phyloP scores from a whole-genome alignment of 768 basidiomycete genomes.

The Boletus rex-veris region DNA sequence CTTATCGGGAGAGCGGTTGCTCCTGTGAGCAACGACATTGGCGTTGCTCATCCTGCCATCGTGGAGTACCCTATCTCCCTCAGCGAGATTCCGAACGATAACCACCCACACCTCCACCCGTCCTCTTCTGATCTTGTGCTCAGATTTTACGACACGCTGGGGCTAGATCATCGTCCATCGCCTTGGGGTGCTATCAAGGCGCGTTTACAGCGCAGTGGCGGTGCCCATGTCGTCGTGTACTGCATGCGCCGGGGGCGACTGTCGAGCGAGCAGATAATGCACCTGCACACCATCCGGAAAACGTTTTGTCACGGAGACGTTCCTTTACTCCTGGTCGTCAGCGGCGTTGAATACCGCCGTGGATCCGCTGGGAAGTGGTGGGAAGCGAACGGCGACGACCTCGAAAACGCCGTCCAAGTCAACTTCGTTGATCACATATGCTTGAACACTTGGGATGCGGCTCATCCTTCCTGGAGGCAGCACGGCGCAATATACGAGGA shows the following conservation, averaged over 20 bases:
- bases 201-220: constrained; percentile 12
- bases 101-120: too few relatives aligned
- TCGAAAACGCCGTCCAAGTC: constrained; percentile 1
- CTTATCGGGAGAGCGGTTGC: constrained; percentile 27
- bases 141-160: constrained; percentile 19
- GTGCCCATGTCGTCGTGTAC: constrained; percentile 32
- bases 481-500: constrained; percentile 18
- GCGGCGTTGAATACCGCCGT: constrained; percentile 11
- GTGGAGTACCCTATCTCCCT: constrained; percentile 11
- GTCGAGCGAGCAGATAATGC: constrained; percentile 26
- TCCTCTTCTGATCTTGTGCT: background rate
- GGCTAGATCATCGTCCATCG: constrained; percentile 16
- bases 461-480: constrained; percentile 20
- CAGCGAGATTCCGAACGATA: background rate
- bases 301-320: constrained; percentile 9
- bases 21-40: constrained; percentile 20
- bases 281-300: constrained; percentile 31
- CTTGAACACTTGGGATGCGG: constrained; percentile 10
- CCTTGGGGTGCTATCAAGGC: constrained; percentile 13
- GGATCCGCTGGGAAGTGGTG: constrained; percentile 22
- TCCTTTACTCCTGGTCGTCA: constrained; percentile 20
- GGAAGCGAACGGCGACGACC: constrained; percentile 12
- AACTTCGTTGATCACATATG: constrained; percentile 19
- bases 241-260: constrained; percentile 37
- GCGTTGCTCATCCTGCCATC: constrained; percentile 10